Evolutionary conservation across 129 eudicot species (phyloP), one percentile per base, ranked within the genome.

Genomic region (Helianthus tuberosus): DNA sequence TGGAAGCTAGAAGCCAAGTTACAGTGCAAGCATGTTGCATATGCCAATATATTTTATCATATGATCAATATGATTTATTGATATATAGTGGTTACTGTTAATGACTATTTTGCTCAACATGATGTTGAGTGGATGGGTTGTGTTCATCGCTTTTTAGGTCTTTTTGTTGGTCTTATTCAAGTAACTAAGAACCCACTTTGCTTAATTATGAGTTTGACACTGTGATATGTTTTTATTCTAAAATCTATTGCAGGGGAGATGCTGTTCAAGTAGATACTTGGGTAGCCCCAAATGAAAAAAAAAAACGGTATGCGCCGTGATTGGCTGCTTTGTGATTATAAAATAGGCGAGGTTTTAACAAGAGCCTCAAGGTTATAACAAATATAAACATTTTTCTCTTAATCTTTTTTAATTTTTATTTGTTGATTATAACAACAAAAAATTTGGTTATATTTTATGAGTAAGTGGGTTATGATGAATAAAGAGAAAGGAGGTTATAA

Each of bases 71-170:
- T 35, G 12, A 51, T 65, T 70, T 77, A 6, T 64, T 82, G 68
- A 46, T 78, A 64, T 44, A 58, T 80, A 95, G 99, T 95, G 88
- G 99, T 95, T 3, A 95, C 99, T 0, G 99, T 95, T 43, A 95
- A 95, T 77, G 97, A 95, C 77, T 95, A 95, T 75, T 90, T 95
- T 66, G 99, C 99, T 84, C 96, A 89, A 83, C 87, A 97, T 67
- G 99, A 95, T 85, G 99, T 96, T 77, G 99, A 95, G 82, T 95
- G 99, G 97, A 95, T 95, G 97, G 99, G 99, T 14, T 93, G 94
- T 71, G 89, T 95, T 77, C 99, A 95, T 85, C 97, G 91, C 48
- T 95, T 91, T 80, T 84, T 95, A 72, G 99, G 99, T 70, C 97
- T 95, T 78, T 85, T 96, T 61, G 97, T 95, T 74, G 99, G 99